These are phyloP conservation scores for Coemansia sp. DNA, from an alignment of 192 early-diverging fungal genomes.

Conservation along the genomic window DNA sequence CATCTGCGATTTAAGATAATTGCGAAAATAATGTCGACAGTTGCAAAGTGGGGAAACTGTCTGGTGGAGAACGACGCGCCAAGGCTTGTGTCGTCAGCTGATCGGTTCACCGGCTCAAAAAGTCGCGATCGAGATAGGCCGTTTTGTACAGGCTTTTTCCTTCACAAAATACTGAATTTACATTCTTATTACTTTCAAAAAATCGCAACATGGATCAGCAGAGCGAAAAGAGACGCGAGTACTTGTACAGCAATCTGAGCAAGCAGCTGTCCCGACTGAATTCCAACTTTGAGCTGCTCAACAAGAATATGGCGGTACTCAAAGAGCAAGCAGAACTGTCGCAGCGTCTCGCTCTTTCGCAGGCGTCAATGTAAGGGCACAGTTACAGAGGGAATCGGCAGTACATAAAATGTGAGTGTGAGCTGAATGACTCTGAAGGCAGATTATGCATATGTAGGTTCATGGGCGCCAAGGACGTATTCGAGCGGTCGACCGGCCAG, in stretches of 20 bases:
- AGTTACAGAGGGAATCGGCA: no score
- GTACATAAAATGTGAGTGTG: no score
- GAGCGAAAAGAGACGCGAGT: conserved; percentile 47
- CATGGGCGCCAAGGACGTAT: conserved; percentile 52
- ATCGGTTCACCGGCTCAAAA: background rate
- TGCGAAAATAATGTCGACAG: background rate
- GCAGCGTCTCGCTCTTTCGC: conserved; percentile 43
- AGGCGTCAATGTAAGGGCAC: conserved; percentile 41
- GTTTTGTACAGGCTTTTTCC: no score
- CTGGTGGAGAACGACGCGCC: background rate
- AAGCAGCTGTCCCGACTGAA: conserved; percentile 49
- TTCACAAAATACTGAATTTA: background rate
- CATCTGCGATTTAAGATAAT: conserved; percentile 30
- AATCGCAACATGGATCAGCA: conserved; percentile 33
- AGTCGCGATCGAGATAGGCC: no score
- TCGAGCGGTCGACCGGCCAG: background rate
- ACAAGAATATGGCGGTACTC: conserved; percentile 34
- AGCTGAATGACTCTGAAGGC: background rate
- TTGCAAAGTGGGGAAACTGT: background rate
- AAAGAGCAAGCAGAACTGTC: conserved; percentile 47
- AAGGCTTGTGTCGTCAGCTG: background rate
- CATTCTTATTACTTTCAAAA: background rate
- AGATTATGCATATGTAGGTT: conserved; percentile 24
- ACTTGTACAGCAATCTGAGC: conserved; percentile 50
- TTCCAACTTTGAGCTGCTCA: conserved; percentile 50